Percentiles rank a stretch among this genome's conserved stretches.
These are phyloP conservation scores for Podila clonocystis DNA, from an alignment of 192 early-diverging fungal species.

Conservation along the genomic window DNA sequence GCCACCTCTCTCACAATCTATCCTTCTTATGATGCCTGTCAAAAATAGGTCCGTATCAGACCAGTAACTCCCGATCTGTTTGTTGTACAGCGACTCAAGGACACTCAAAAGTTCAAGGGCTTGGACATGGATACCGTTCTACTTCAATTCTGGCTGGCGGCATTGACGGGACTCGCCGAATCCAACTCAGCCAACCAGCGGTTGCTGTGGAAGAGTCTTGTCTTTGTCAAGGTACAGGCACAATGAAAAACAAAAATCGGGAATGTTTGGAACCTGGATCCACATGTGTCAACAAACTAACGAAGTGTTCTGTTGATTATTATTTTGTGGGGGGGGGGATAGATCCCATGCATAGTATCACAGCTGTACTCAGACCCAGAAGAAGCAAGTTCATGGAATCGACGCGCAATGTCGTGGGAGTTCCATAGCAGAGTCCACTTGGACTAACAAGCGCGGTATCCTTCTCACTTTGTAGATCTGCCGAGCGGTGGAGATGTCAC, in stretches of 20 bases:
- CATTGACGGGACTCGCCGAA: conserved; percentile 40
- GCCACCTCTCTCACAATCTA: too few species aligned
- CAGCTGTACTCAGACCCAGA: conserved; percentile 5
- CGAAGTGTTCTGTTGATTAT: neutral
- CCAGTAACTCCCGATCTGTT: conserved; percentile 25
- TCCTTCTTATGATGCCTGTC: too few species aligned
- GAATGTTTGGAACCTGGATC: neutral
- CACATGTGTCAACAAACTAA: neutral
- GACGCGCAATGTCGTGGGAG: too few species aligned
- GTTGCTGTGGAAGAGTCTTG: conserved; percentile 39
- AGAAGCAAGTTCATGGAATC: conserved; percentile 7
- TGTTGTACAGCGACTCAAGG: conserved; percentile 37
- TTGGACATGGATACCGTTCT: conserved; percentile 35
- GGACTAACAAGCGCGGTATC: too few species aligned
- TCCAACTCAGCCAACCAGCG: conserved; percentile 22
- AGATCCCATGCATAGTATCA: conserved; percentile 28
- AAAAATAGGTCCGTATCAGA: conserved; percentile 33
- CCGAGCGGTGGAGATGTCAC: conserved; percentile 13
- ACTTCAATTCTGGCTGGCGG: conserved; percentile 46
- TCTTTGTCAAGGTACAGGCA: conserved; percentile 31
- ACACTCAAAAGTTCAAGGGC: conserved; percentile 30
- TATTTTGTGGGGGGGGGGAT: neutral
- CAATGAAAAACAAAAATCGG: too few species aligned
- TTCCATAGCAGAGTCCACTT: too few species aligned
- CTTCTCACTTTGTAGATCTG: conserved; percentile 15